phyloP scores from a whole-genome alignment of 345 rosid species.

The Eucalyptus erythrocorys region DNA sequence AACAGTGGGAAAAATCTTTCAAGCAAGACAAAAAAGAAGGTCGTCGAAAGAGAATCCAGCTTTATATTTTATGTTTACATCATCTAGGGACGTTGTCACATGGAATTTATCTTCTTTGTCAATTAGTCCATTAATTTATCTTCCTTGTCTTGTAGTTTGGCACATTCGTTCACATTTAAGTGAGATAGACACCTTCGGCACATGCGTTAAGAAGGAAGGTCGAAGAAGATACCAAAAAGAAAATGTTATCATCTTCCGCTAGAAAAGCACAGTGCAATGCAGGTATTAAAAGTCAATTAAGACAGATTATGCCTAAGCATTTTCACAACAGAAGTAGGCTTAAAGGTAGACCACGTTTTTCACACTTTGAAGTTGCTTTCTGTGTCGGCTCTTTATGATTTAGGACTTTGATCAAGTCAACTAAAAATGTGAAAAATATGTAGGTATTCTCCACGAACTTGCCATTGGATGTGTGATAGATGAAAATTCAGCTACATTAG shows the following conservation, averaged over 20 bases:
- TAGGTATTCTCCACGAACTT: neutral
- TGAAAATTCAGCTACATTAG: neutral
- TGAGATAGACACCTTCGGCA: neutral
- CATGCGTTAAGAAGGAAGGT: neutral
- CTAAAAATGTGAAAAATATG: too few species aligned
- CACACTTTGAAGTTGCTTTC: neutral
- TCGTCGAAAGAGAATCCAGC: neutral
- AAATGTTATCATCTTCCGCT: neutral
- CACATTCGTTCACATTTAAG: neutral
- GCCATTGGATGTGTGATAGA: neutral
- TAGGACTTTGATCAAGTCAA: neutral
- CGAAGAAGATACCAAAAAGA: neutral
- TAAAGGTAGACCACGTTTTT: neutral
- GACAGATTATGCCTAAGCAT: neutral
- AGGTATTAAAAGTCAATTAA: neutral
- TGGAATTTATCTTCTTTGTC: neutral
- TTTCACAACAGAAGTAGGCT: neutral
- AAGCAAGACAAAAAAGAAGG: neutral
- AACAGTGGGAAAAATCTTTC: neutral
- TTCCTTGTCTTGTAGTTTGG: neutral
- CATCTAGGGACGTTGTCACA: neutral
- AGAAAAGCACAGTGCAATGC: neutral
- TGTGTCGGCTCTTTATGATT: neutral
- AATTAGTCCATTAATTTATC: neutral
- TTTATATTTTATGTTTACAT: neutral